phyloP scores from a whole-genome alignment of 1,284 basidiomycete genomes.

The Boletus subluridellus region DNA sequence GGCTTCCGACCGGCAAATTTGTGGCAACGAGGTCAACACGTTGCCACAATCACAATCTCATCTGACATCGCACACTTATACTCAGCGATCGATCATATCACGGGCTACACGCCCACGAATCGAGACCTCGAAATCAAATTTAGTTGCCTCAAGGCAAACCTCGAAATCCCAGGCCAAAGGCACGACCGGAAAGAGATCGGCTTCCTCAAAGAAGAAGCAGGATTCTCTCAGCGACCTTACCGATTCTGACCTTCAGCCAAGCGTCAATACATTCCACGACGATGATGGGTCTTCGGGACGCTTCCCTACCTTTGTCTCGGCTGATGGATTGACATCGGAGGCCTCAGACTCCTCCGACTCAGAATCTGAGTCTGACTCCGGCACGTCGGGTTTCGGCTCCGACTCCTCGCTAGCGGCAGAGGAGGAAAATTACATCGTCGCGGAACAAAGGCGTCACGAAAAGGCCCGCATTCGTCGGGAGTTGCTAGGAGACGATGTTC shows the following conservation, averaged over 20 bases:
- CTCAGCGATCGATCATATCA: conserved; percentile 24
- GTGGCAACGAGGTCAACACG: conserved; percentile 33
- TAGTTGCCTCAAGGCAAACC: conserved; percentile 33
- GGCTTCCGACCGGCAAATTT: conserved; percentile 20
- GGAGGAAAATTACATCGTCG: conserved; percentile 57
- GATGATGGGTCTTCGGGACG: conserved; percentile 37
- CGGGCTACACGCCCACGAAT: conserved; percentile 25
- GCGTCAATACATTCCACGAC: conserved; percentile 15
- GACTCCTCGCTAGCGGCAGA: conserved; percentile 59
- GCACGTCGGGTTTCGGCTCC: conserved; percentile 46
- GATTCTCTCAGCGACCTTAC: conserved; percentile 31
- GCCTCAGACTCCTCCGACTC: conserved; percentile 44
- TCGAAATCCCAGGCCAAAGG: conserved; percentile 39
- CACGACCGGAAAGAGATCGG: conserved; percentile 40
- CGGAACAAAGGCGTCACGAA: conserved; percentile 44
- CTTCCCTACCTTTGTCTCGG: conserved; percentile 69
- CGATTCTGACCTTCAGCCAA: conserved; percentile 32
- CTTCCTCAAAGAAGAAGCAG: conserved; percentile 33
- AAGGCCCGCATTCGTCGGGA: conserved; percentile 53
- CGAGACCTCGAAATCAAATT: conserved; percentile 31
- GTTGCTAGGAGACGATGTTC: conserved; percentile 50
- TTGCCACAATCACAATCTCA: conserved; percentile 36
- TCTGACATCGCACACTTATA: conserved; percentile 26
- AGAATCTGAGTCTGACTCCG: conserved; percentile 31
- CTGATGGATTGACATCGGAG: conserved; percentile 51